phyloP scores from a whole-genome alignment of 768 basidiomycete genomes.

The Thelephora aurantiotincta region DNA sequence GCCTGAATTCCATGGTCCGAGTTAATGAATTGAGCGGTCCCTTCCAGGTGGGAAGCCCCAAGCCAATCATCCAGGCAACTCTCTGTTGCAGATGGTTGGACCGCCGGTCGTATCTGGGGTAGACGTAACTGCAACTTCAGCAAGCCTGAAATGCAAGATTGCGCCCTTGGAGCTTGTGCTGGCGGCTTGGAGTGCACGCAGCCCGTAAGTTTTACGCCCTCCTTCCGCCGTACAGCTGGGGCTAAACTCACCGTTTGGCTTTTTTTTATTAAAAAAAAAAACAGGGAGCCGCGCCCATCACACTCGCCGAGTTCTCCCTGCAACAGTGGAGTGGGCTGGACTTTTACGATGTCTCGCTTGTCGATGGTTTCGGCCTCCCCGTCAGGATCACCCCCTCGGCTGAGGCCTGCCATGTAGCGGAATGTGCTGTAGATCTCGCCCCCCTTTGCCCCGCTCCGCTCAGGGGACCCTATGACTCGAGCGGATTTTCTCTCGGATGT shows the following conservation, averaged over 20 bases:
- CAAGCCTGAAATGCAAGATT: slow-evolving; percentile 17
- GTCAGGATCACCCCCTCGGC: slow-evolving; percentile 18
- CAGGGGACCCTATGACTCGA: slow-evolving; percentile 17
- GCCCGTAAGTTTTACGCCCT: no score
- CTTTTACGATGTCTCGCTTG: slow-evolving; percentile 17
- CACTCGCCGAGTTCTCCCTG: slow-evolving; percentile 20
- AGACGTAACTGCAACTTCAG: slow-evolving; percentile 26
- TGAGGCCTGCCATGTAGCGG: slow-evolving; percentile 18
- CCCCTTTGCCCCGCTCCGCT: slow-evolving; percentile 18
- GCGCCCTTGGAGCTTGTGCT: slow-evolving; percentile 25
- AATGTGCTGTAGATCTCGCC: slow-evolving; percentile 23
- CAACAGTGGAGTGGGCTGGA: slow-evolving; percentile 13
- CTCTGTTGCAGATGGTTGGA: slow-evolving; percentile 24
- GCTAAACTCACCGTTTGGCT: no score
- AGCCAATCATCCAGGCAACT: slow-evolving; percentile 16
- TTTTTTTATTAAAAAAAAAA: no score
- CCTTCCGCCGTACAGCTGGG: not conserved
- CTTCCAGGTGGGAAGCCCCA: slow-evolving; percentile 14
- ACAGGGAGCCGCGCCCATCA: slow-evolving; percentile 20
- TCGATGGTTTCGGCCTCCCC: slow-evolving; percentile 21
- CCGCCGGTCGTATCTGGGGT: slow-evolving; percentile 24
- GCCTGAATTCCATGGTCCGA: no score
- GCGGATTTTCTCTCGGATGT: slow-evolving; percentile 18
- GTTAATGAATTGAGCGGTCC: no score
- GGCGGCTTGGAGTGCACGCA: slow-evolving; percentile 21